Base-by-base conservation (phyloP, 2,329 filamentous ascomycete genomes). In the Claviceps africana region DNA sequence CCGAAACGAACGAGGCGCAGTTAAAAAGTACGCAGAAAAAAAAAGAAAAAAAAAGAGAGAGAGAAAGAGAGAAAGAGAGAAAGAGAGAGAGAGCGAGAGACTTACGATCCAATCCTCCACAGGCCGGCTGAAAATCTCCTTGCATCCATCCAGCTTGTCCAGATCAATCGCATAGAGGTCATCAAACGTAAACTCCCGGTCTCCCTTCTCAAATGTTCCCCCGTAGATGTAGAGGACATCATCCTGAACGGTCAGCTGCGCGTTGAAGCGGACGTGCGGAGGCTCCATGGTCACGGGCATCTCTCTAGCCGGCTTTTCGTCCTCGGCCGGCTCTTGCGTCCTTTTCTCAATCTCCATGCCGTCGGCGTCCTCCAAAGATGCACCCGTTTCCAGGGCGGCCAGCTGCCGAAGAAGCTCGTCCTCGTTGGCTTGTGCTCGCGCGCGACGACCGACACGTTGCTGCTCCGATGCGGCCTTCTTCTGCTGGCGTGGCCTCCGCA, bases 171-270 rank as follows among this genome's bases (percentile, higher is more conserved):
- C 84, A 69, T 94, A 94, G 67, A 98, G 75, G 61, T 98, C 93
- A 60, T 96, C 90, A 67, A 97, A 95, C 0, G 90, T 97, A 62
- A 86, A 95, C 67, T 98, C 93, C 22, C 88, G 79, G 61, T 98
- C 93, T 19, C 88, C 91, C 64, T 95, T 93, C 64, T 98, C 93
- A 61, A 86, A 96, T 0, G 91, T 98, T 19, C 93, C 93, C 31
- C 93, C 90, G 62, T 94, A 97, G 51, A 97, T 88, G 69, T 91
- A 98, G 1, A 97, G 75, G 9, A 87, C 82, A 65, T 98, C 93
- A 58, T 90, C 88, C 67, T 97, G 90, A 0, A 97, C 88, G 0
- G 91, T 82, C 40, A 97, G 71, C 58, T 93, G 86, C 1, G 89
- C 84, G 60, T 97, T 97, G 72, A 98, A 98, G 50, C 93, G 78